Evolutionary conservation across 225 moss, liverwort and hornwort species (phyloP), one percentile per base, ranked within the genome.

Genomic region (Polytrichum commune): DNA sequence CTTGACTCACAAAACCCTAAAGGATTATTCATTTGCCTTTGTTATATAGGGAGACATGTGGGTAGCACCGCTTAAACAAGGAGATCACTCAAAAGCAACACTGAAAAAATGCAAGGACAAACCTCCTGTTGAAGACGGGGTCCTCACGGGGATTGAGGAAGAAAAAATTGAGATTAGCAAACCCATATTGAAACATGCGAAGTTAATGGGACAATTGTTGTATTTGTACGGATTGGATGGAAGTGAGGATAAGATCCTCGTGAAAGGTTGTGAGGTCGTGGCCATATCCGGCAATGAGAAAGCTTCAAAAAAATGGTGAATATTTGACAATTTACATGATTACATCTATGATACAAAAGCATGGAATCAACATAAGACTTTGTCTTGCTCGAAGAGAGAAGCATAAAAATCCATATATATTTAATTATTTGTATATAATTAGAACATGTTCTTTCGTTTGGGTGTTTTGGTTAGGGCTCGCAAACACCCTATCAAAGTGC

Each of bases 401-500:
- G 46, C 0, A 3, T 13, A 46, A 46, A 13, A 46, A 0, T 46
- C 4, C 46, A 0, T 16, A 16, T 46, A 3, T 10, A 0, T 46
- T 46, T 46, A n/a, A n/a, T n/a, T n/a, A n/a, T n/a, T n/a, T n/a
- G n/a, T n/a, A n/a, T 16, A 1, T 16, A 46, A 46, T 16, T 3
- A 16, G 13, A 46, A 46, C 46, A 46, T 0, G 0, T 16, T 46
- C 46, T 10, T 46, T 46, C 0, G 46, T 13, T 3, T 46, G 3
- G 46, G 16, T 46, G 46, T 16, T 46, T 13, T 0, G 16, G 3
- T 46, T 46, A 87, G 86, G 86, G 72, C 86, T 27, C 75, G 78
- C 19, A 83, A 83, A 62, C 78, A 60, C 58, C 86, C 83, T 26
- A 20, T 87, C n/a, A 83, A 76, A 66, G 56, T 87, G 55, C 86